Evolutionary conservation across 106 monocot genomes (phyloP).

Genomic region (Acorus calamus): DNA sequence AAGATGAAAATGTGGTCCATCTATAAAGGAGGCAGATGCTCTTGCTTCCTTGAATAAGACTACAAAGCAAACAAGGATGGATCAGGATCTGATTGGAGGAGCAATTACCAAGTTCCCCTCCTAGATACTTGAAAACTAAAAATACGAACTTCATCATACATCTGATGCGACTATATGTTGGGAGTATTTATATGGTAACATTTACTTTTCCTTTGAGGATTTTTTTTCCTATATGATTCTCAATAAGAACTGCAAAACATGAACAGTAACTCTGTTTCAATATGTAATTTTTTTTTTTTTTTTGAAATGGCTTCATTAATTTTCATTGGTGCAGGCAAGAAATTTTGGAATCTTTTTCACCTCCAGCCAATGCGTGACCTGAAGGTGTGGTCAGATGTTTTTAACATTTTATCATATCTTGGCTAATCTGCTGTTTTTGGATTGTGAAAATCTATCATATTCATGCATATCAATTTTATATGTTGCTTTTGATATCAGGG

Average conservation of each 20-base stretch:
- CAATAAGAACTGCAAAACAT: not conserved
- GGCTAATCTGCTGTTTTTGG: not conserved
- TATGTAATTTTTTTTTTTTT: not conserved
- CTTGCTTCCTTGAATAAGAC: no score
- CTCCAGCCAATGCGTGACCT: conserved; percentile 99
- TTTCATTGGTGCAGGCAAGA: conserved; percentile 46
- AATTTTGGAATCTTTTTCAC: conserved; percentile 99
- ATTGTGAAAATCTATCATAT: no score
- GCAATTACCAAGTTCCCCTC: no score
- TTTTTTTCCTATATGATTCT: conserved; percentile 5
- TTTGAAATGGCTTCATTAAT: not conserved
- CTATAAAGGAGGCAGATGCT: no score
- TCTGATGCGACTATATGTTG: not conserved
- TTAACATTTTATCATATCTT: not conserved
- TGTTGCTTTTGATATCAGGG: conserved; percentile 41
- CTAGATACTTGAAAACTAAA: no score
- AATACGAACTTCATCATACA: not conserved
- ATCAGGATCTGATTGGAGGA: no score
- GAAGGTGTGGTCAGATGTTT: conserved; percentile 39
- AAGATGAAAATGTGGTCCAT: no score
- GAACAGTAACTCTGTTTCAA: no score
- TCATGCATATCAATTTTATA: no score
- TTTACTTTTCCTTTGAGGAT: not conserved
- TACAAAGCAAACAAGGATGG: no score
- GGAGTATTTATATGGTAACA: not conserved